Evolutionary conservation across 345 rosid genomes (phyloP), one percentile per base, ranked within the genome.

Genomic region (Durio zibethinus): DNA sequence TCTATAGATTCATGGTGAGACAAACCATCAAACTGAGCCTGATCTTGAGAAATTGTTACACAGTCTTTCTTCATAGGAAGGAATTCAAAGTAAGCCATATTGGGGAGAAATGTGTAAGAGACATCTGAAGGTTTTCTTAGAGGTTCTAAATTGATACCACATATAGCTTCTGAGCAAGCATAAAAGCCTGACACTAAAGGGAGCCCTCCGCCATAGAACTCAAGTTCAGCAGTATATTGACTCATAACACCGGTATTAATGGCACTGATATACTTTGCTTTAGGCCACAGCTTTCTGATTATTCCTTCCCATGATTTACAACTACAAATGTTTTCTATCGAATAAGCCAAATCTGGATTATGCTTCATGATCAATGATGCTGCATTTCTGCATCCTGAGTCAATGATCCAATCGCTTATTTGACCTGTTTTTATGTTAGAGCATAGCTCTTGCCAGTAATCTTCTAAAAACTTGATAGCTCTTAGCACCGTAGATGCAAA

Each of bases 231-330:
- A 16, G 8, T 16, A 16, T 52, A 52, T 16, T 52, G 56, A 20
- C 48, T 18, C 57, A 52, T 16, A 3, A 87, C 82, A 25, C 93
- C 91, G 18, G 96, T 91, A 50, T 84, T 78, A 56, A 90, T 81
- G 52, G 82, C 84, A 68, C 85, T 84, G 63, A 91, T 80, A 72
- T 71, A 86, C 85, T 86, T 90, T 5, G 86, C 78, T 62, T 73
- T 82, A 12, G 93, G 92, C 93, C 96, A 91, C 4, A 91, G 64
- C 62, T 73, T 84, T 81, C 48, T 81, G 15, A 91, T 83, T 63
- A 91, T 90, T 53, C 89, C 93, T 64, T 88, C 90, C 93, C 96
- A 88, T 2, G 92, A 83, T 47, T 67, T 59, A 0, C 76, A 66
- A 18, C 81, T 35, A 59, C 92, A 90, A 59, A 80, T 82, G 0